These are phyloP conservation scores for Cladosporium sp. DNA, from an alignment of 2,329 filamentous ascomycete species.

Conservation along the genomic window DNA sequence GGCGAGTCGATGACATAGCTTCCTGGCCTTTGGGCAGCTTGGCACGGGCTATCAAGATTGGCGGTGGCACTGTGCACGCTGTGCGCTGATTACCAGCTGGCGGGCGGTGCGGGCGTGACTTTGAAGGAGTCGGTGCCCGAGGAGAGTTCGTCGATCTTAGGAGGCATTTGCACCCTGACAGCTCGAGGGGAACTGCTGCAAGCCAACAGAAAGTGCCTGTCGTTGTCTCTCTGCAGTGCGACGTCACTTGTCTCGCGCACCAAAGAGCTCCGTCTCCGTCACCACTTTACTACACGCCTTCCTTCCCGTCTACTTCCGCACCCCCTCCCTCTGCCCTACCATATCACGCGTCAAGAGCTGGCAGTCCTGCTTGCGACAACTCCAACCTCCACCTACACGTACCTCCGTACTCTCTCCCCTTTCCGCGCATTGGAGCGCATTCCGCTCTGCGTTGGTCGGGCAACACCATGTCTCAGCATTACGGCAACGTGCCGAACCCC, in stretches of 20 bases:
- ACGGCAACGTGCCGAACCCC: conserved; percentile 37
- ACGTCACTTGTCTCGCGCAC: not conserved
- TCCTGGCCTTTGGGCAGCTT: not conserved
- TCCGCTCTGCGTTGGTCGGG: conserved; percentile 1
- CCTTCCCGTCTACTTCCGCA: conserved; percentile 1
- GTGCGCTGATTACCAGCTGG: not conserved
- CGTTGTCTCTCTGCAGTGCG: not conserved
- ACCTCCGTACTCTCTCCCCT: not conserved
- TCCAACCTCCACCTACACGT: not conserved
- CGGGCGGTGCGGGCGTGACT: not conserved
- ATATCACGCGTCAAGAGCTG: not conserved
- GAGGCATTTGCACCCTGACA: not conserved
- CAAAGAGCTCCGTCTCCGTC: not conserved
- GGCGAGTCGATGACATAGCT: not conserved
- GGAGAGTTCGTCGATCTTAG: not conserved
- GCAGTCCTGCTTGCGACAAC: not conserved
- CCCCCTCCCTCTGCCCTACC: not conserved
- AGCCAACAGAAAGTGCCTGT: no score
- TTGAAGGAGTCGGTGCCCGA: not conserved
- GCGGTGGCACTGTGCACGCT: not conserved
- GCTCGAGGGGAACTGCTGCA: no score
- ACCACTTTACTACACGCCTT: not conserved
- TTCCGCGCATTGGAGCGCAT: not conserved
- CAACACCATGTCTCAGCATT: conserved; percentile 22
- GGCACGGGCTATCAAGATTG: not conserved